These are phyloP conservation scores for Phragmites australis DNA, from an alignment of 176 grass and related monocot species.

Conservation along the genomic window DNA sequence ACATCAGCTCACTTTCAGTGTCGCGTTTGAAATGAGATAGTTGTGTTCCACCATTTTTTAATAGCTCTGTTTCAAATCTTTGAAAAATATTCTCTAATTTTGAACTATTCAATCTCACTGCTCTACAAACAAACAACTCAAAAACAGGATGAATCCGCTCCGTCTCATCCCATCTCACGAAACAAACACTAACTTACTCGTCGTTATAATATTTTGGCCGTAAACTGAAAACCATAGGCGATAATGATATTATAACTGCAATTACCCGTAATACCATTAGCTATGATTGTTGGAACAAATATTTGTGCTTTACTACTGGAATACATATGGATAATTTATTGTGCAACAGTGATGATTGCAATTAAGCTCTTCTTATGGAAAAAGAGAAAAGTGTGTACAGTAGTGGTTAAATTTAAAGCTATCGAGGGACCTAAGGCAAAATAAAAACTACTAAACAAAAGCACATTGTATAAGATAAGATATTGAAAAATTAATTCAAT, in stretches of 20 bases:
- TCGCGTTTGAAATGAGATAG: no score
- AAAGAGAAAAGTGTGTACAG: neutral
- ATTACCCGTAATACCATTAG: neutral
- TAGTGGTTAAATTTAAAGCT: neutral
- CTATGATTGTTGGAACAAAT: neutral
- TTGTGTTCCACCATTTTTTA: no score
- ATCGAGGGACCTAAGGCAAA: neutral
- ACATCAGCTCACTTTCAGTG: no score
- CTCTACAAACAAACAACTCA: no score
- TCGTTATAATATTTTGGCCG: no score
- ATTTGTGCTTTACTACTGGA: neutral
- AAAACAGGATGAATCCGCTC: no score
- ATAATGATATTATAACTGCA: no score
- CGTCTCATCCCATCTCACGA: no score
- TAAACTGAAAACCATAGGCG: neutral
- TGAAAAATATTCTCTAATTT: no score
- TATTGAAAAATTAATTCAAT: slow-evolving; percentile 5
- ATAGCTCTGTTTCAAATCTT: no score
- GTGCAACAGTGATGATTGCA: neutral
- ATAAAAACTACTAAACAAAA: neutral
- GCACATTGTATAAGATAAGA: neutral
- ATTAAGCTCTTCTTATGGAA: neutral
- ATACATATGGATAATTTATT: neutral
- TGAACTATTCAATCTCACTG: no score
- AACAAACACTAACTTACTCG: no score